Conservation (phyloP, 768 basidiomycete genomes). For the Tubosaeta brunneosetosa region DNA sequence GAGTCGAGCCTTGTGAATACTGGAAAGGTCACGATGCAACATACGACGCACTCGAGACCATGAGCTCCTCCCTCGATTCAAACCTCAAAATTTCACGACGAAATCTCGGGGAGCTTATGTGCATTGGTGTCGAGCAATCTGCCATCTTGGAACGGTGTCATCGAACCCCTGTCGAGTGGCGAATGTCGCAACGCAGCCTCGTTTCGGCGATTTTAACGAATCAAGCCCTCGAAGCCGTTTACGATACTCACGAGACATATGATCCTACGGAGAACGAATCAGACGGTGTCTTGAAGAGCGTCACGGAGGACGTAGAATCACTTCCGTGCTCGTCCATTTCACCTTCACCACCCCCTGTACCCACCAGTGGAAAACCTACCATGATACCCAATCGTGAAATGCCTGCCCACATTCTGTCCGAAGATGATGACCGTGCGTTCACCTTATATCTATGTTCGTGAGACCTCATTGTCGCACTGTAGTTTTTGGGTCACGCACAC, state of each 20-base stretch:
- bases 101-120: slow-evolving; percentile 36
- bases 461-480: slow-evolving; percentile 1
- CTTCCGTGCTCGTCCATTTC: neutral
- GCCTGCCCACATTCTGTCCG: neutral
- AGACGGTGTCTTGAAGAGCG: slow-evolving; percentile 7
- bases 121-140: slow-evolving; percentile 38
- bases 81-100: slow-evolving; percentile 34
- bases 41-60: slow-evolving; percentile 28
- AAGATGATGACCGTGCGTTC: slow-evolving; percentile 18
- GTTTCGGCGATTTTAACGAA: slow-evolving; percentile 24
- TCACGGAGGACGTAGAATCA: slow-evolving; percentile 2
- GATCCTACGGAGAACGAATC: slow-evolving; percentile 11
- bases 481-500: slow-evolving; percentile 17
- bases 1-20: slow-evolving; percentile 23
- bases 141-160: slow-evolving; percentile 35
- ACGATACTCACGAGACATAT: slow-evolving; percentile 10
- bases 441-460: neutral
- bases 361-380: slow-evolving; percentile 8
- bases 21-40: slow-evolving; percentile 18
- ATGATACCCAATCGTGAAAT: neutral
- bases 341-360: slow-evolving; percentile 8
- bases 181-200: slow-evolving; percentile 40
- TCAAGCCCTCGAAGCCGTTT: slow-evolving; percentile 15
- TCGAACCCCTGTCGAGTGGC: slow-evolving; percentile 42
- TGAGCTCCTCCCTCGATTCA: slow-evolving; percentile 29